Evolutionary conservation across 306 rosid genomes (phyloP).

Genomic region (Castanea mollissima): DNA sequence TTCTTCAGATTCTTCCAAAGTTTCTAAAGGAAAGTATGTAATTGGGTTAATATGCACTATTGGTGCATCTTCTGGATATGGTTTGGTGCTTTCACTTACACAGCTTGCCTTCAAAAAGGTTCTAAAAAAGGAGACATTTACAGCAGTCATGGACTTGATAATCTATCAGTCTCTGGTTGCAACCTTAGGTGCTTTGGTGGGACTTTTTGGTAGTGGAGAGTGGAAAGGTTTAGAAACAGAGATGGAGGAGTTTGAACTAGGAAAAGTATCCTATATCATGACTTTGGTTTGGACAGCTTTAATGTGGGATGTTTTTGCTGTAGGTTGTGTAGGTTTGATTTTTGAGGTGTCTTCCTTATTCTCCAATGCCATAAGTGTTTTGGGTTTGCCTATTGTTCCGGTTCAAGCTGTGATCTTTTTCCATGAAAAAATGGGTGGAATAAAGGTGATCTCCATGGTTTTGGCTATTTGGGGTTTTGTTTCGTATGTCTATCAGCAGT

Average conservation of each 20-base stretch:
- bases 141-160: slow-evolving; percentile 30
- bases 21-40: slow-evolving; percentile 23
- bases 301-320: slow-evolving; percentile 23
- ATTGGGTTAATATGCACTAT: slow-evolving; percentile 48
- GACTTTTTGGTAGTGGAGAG: slow-evolving; percentile 48
- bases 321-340: slow-evolving; percentile 47
- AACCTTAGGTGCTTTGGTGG: slow-evolving; percentile 21
- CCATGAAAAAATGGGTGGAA: slow-evolving; percentile 46
- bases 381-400: slow-evolving; percentile 52
- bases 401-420: slow-evolving; percentile 45
- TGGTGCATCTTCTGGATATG: slow-evolving; percentile 37
- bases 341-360: slow-evolving; percentile 56
- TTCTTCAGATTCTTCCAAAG: not conserved
- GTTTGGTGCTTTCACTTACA: slow-evolving; percentile 29
- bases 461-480: slow-evolving; percentile 54
- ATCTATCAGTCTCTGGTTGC: slow-evolving; percentile 23
- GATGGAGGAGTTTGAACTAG: slow-evolving; percentile 37
- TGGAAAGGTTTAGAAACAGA: slow-evolving; percentile 34
- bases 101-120: slow-evolving; percentile 39
- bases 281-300: slow-evolving; percentile 38
- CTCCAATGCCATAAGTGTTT: slow-evolving; percentile 42
- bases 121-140: slow-evolving; percentile 38
- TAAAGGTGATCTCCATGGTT: slow-evolving; percentile 43
- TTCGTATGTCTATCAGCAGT: slow-evolving; percentile 50
- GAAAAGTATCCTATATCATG: slow-evolving; percentile 37